Conservation (phyloP, 2,329 filamentous ascomycete genomes). For the Paecilomyces sp. region DNA sequence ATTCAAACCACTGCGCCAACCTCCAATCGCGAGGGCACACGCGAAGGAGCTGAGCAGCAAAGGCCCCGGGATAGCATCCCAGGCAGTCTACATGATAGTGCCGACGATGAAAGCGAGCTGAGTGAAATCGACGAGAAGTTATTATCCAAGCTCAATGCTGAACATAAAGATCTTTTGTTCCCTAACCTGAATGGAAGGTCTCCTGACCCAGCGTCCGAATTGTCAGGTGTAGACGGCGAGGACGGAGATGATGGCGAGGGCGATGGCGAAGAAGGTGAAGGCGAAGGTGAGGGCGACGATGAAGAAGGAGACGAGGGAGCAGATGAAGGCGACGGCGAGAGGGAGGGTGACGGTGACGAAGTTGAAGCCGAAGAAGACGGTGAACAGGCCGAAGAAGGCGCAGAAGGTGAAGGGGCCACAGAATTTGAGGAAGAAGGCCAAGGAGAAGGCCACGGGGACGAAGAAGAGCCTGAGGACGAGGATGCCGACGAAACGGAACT, state of each 20-base stretch:
- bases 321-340: constrained; percentile 7
- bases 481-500: constrained; percentile 10
- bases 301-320: constrained; percentile 7
- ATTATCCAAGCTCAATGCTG: constrained; percentile 17
- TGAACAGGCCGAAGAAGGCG: constrained; percentile 1
- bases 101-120: constrained; percentile 63
- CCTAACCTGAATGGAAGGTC: constrained; percentile 17
- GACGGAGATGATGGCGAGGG: constrained; percentile 14
- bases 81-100: constrained; percentile 57
- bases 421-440: constrained; percentile 1
- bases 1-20: constrained; percentile 10
- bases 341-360: constrained; percentile 3
- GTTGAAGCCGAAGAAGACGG: constrained; percentile 6
- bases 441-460: not conserved
- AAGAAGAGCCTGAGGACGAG: constrained; percentile 4
- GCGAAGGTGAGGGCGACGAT: constrained; percentile 9
- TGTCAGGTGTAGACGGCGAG: constrained; percentile 13
- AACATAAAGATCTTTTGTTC: constrained; percentile 13
- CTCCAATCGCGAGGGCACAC: constrained; percentile 4
- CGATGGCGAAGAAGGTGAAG: not conserved
- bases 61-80: constrained; percentile 45
- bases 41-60: constrained; percentile 16
- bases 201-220: constrained; percentile 17
- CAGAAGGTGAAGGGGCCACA: constrained; percentile 1
- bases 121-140: constrained; percentile 50